Conservation (phyloP, 1,284 basidiomycete species). For the Cutaneotrichosporon arboriforme region DNA sequence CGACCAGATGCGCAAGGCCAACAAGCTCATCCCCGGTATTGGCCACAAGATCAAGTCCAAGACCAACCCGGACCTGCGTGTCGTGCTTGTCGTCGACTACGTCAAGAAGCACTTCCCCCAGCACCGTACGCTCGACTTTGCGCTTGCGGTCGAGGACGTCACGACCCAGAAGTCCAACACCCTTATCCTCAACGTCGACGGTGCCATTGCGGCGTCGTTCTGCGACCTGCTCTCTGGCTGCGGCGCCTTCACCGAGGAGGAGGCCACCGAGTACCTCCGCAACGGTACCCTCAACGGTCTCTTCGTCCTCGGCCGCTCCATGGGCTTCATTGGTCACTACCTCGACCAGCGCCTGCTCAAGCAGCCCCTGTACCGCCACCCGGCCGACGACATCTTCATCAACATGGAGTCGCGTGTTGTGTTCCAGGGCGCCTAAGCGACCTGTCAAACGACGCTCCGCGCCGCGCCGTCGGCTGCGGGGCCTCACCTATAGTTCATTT, state of each 20-base stretch:
- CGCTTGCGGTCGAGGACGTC: conserved; percentile 96
- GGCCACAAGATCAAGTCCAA: conserved; percentile 99
- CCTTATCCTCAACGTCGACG: conserved; percentile 88
- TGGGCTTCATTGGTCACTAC: conserved; percentile 70
- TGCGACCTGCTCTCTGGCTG: conserved; percentile 88
- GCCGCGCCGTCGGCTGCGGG: no score
- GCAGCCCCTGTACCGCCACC: conserved; percentile 73
- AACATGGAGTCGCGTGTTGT: conserved; percentile 7
- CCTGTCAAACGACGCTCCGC: no score
- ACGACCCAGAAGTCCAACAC: conserved; percentile 98
- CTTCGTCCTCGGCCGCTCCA: conserved; percentile 94
- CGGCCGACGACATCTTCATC: conserved; percentile 21
- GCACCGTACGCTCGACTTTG: conserved; percentile 88
- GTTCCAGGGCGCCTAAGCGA: neutral
- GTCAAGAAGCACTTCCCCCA: conserved; percentile 91
- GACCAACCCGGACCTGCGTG: conserved; percentile 94
- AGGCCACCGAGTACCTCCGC: conserved; percentile 96
- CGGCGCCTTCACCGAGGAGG: conserved; percentile 91
- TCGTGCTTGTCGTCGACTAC: conserved; percentile 97
- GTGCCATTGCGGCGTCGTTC: conserved; percentile 96
- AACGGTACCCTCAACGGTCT: conserved; percentile 74
- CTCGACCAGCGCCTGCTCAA: conserved; percentile 84
- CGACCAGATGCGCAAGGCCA: conserved; percentile 88
- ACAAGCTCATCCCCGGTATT: conserved; percentile 95
- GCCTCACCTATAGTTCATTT: no score